Base-by-base conservation (phyloP, 805 yeast genomes). In the Cyberlindnera saturnus region DNA sequence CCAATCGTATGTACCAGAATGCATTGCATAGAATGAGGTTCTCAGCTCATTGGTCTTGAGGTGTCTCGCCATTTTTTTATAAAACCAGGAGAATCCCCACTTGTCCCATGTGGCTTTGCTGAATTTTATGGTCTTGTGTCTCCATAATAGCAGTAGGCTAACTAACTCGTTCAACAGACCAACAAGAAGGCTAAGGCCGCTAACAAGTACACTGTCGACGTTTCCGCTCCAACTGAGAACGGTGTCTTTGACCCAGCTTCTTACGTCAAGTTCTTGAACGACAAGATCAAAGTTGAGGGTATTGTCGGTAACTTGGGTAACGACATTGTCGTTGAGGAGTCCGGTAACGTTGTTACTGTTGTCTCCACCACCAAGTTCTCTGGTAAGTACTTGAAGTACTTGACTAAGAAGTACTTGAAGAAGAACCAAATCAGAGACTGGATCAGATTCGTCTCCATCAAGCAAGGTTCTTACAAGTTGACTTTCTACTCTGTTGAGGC, bases 391-490 rank as follows among this genome's bases (percentile, higher is more conserved):
- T 84, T 91, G 73, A 93, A 95, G 82, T 93, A 93, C 95, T 80
- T 93, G 71, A 87, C 98, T 68, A 95, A 93, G 89, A 91, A 95
- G 82, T 93, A 87, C 93, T 87, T 93, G 77, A 95, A 91, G 96
- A 93, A 93, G 87, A 88, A 90, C 91, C 95, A 87, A 78, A 86
- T 91, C 80, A 89, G 97, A 82, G 98, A 93, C 81, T 91, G 98
- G 98, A 90, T 91, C 76, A 93, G 98, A 82, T 90, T 91, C 67
- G 96, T 91, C 60, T 86, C 98, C 58, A 82, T 85, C 68, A 85
- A 89, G 79, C 86, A 86, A 75, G 87, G 90, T 84, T 82, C 81
- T 73, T 93, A 93, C 87, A 86, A 86, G 74, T 82, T 91, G 79
- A 90, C 93, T 75, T 91, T 91, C 96, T 93, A 87, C 96, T 88